A percentile compares a stretch with the other conserved stretches of the same genome.
phyloP scores from a whole-genome alignment of 2,329 filamentous ascomycete genomes.

The Colletotrichum neosansevieriae region DNA sequence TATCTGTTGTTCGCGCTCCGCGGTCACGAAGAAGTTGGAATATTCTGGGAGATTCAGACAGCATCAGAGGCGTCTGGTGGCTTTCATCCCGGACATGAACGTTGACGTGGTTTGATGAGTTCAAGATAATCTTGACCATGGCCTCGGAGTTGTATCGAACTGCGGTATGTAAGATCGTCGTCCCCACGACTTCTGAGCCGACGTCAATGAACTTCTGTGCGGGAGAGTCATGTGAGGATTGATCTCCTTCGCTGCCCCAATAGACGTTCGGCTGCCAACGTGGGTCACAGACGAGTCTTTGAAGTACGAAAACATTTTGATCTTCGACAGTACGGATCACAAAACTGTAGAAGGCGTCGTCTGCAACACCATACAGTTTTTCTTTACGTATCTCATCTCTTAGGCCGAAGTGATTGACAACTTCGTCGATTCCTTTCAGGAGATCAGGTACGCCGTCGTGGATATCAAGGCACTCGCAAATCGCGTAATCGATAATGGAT shows the following conservation, averaged over 20 bases:
- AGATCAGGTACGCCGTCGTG: neutral
- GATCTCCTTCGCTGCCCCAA: neutral
- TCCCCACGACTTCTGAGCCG: neutral
- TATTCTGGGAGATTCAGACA: slow-evolving; percentile 45
- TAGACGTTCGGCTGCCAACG: slow-evolving; percentile 36
- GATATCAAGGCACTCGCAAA: too few species aligned
- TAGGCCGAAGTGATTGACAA: slow-evolving; percentile 1
- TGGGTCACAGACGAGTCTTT: slow-evolving; percentile 31
- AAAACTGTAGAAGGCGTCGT: neutral
- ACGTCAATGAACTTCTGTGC: neutral
- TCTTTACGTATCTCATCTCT: too few species aligned
- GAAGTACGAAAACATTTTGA: slow-evolving; percentile 10
- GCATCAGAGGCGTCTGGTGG: slow-evolving; percentile 52
- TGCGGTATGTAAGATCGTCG: slow-evolving; percentile 26
- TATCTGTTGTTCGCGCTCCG: slow-evolving; percentile 46
- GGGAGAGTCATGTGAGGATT: neutral
- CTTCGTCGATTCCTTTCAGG: slow-evolving; percentile 7
- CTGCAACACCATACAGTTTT: neutral
- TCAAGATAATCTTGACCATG: slow-evolving; percentile 47
- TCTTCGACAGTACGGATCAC: slow-evolving; percentile 15
- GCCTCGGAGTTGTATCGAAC: slow-evolving; percentile 37
- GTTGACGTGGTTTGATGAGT: slow-evolving; percentile 47
- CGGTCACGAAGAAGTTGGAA: slow-evolving; percentile 46
- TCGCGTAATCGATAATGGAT: neutral
- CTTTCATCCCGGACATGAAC: slow-evolving; percentile 45